A percentile compares a stretch with the other conserved stretches of the same genome.
Evolutionary conservation across 192 early-diverging fungal species (phyloP).

Genomic region (Cetraspora pellucida): DNA sequence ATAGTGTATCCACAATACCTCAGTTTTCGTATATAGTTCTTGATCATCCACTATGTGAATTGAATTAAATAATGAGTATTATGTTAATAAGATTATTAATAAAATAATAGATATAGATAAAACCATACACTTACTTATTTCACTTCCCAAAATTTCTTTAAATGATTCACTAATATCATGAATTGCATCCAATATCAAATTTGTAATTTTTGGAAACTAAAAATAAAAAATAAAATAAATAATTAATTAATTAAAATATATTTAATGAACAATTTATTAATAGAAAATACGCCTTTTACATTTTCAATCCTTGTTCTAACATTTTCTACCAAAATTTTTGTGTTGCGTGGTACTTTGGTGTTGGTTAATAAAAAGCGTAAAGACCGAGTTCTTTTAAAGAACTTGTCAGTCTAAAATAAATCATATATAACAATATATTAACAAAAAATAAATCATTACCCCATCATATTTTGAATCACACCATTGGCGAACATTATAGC

Average conservation of each 20-base stretch:
- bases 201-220: constrained; percentile 61
- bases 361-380: constrained; percentile 86
- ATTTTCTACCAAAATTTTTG: constrained; percentile 80
- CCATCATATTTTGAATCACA: constrained; percentile 5
- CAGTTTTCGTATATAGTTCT: no score
- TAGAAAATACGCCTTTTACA: constrained; percentile 23
- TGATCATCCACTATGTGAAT: no score
- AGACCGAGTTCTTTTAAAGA: constrained; percentile 54
- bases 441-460: background rate
- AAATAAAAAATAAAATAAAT: background rate
- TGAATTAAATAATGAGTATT: background rate
- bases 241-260: background rate
- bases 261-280: background rate
- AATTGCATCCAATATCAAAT: constrained; percentile 71
- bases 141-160: constrained; percentile 39
- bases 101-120: background rate
- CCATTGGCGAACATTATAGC: constrained; percentile 74
- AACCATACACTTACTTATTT: constrained; percentile 19
- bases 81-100: background rate
- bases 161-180: constrained; percentile 54
- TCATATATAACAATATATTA: background rate
- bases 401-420: background rate
- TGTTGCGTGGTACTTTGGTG: constrained; percentile 87
- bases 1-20: no score
- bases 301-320: constrained; percentile 64